Evolutionary conservation across 2,329 filamentous ascomycete genomes (phyloP).

Genomic region (Graphilbum ipis-grandicollis): DNA sequence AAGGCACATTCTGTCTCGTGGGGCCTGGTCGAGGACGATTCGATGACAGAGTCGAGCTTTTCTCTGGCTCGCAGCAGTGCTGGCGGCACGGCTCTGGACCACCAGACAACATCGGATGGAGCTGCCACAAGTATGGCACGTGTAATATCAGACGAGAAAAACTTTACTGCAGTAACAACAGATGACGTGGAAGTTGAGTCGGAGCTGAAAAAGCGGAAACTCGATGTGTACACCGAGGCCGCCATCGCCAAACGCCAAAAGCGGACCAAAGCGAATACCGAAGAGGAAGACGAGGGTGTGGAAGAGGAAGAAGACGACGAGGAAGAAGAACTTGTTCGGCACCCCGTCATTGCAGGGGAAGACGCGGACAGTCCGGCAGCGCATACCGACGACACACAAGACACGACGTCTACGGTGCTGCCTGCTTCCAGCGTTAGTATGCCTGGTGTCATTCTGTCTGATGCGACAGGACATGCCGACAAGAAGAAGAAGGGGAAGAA

Average conservation of each 20-base stretch:
- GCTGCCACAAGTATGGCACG: too few species aligned
- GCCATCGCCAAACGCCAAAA: constrained; percentile 64
- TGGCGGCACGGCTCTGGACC: too few species aligned
- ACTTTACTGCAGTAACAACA: too few species aligned
- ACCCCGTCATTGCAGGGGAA: too few species aligned
- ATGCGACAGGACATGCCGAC: constrained; percentile 24
- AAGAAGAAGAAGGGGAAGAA: constrained; percentile 51
- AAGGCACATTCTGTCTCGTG: constrained; percentile 27
- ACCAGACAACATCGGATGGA: too few species aligned
- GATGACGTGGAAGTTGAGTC: too few species aligned
- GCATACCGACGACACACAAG: not conserved
- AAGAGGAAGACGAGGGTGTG: too few species aligned
- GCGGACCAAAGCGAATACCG: too few species aligned
- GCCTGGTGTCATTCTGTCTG: constrained; percentile 8
- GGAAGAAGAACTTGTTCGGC: too few species aligned
- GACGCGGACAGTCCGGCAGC: not conserved
- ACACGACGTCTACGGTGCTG: not conserved
- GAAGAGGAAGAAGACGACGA: too few species aligned
- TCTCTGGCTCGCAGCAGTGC: constrained; percentile 14
- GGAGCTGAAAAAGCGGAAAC: constrained; percentile 59
- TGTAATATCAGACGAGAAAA: too few species aligned
- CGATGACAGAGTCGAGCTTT: constrained; percentile 57
- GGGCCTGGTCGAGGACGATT: constrained; percentile 40
- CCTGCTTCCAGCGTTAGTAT: too few species aligned
- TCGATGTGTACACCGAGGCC: constrained; percentile 49